Percentiles rank a stretch among this genome's conserved stretches.
These are phyloP conservation scores for Astragalus glycyphyllos DNA, from an alignment of 306 rosid genomes.

Conservation along the genomic window DNA sequence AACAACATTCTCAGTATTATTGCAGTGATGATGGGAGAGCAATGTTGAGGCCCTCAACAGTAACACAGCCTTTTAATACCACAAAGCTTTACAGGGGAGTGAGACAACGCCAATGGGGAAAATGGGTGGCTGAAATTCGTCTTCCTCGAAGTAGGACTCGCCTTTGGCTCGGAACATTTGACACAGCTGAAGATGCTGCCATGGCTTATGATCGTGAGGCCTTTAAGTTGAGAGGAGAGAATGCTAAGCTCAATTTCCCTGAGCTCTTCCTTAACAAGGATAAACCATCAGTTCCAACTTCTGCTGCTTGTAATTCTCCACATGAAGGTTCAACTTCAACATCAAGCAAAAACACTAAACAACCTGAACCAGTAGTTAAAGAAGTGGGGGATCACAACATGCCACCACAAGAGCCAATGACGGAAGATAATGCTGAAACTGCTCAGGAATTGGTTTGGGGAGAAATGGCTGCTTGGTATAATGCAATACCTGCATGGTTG, in stretches of 20 bases:
- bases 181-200: slow-evolving; percentile 93
- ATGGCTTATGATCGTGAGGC: slow-evolving; percentile 94
- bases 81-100: slow-evolving; percentile 90
- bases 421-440: slow-evolving; percentile 46
- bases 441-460: slow-evolving; percentile 68
- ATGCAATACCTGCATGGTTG: slow-evolving; percentile 78
- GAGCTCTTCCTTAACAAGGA: slow-evolving; percentile 71
- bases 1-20: slow-evolving; percentile 69
- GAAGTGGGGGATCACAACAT: slow-evolving; percentile 11
- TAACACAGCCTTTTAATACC: slow-evolving; percentile 53
- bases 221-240: slow-evolving; percentile 82
- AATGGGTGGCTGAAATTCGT: slow-evolving; percentile 97
- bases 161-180: slow-evolving; percentile 93
- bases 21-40: slow-evolving; percentile 69
- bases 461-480: slow-evolving; percentile 73
- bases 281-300: slow-evolving; percentile 38
- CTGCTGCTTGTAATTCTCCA: slow-evolving; percentile 11
- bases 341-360: slow-evolving; percentile 37
- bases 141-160: slow-evolving; percentile 85
- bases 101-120: slow-evolving; percentile 96
- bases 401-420: slow-evolving; percentile 34
- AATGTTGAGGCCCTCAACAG: slow-evolving; percentile 49
- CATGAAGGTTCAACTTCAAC: slow-evolving; percentile 43
- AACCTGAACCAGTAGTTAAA: slow-evolving; percentile 37
- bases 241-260: slow-evolving; percentile 90